Conservation (phyloP, 176 grass and related monocot species). For the Carex littledalei region DNA sequence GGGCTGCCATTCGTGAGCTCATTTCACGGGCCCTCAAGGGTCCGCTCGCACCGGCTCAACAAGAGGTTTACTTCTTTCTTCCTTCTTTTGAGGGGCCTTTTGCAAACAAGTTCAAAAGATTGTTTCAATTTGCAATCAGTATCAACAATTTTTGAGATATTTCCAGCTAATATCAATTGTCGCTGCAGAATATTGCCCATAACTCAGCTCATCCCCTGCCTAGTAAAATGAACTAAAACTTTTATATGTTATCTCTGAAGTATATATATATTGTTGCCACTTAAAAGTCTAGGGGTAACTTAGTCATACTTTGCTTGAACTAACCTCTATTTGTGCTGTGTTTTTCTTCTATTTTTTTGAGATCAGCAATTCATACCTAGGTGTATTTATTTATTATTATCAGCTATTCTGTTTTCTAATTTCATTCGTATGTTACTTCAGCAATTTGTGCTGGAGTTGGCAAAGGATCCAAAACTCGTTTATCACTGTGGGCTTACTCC, state of each 20-base stretch:
- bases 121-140: neutral
- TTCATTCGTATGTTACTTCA: slow-evolving; percentile 34
- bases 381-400: neutral
- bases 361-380: neutral
- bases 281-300: neutral
- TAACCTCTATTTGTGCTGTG: neutral
- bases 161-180: neutral
- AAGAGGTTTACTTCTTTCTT: slow-evolving; percentile 61
- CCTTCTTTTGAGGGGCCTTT: slow-evolving; percentile 22
- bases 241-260: neutral
- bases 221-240: neutral
- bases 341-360: neutral
- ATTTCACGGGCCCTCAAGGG: slow-evolving; percentile 75
- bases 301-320: neutral
- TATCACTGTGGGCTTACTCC: slow-evolving; percentile 84
- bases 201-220: neutral
- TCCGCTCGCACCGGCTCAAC: slow-evolving; percentile 74
- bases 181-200: neutral
- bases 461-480: slow-evolving; percentile 82
- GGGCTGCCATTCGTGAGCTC: slow-evolving; percentile 68
- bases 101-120: neutral
- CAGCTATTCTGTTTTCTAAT: neutral
- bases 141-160: neutral
- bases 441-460: slow-evolving; percentile 66
- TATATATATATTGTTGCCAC: neutral